Percentiles rank a stretch among this genome's conserved stretches.
Conservation (phyloP, 2,329 filamentous ascomycete species). For the Claviceps citrina region DNA sequence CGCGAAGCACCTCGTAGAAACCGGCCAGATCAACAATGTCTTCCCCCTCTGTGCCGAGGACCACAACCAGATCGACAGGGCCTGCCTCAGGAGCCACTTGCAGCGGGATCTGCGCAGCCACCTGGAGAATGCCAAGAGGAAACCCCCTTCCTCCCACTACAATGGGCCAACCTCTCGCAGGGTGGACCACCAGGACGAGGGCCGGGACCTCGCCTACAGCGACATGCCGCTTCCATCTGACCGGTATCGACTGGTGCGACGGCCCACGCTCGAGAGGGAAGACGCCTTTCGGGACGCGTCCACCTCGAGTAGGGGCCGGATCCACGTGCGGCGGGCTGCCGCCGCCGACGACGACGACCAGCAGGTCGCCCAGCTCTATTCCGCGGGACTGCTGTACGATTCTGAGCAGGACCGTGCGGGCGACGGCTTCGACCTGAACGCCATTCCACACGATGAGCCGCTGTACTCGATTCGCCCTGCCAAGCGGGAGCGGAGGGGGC, state of each 20-base stretch:
- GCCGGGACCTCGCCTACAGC: conserved; percentile 20
- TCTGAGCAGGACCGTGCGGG: conserved; percentile 17
- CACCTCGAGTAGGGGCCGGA: conserved; percentile 21
- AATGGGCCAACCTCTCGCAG: conserved; percentile 1
- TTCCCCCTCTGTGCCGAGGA: conserved; percentile 4
- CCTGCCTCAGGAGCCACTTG: conserved; percentile 7
- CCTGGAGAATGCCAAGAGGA: too few species aligned
- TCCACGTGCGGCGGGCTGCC: conserved; percentile 12
- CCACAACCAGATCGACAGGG: conserved; percentile 11
- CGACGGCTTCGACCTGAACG: conserved; percentile 23
- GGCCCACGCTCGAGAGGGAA: conserved; percentile 29
- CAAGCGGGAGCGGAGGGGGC: conserved; percentile 14
- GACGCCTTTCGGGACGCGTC: conserved; percentile 29
- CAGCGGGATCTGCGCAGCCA: conserved; percentile 5
- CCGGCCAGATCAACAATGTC: conserved; percentile 4
- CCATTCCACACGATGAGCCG: conserved; percentile 23
- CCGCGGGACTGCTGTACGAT: conserved; percentile 29
- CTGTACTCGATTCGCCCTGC: conserved; percentile 23
- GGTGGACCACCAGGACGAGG: conserved; percentile 16
- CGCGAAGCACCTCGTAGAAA: conserved; percentile 17
- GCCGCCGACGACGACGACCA: conserved; percentile 16
- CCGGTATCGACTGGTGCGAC: conserved; percentile 17
- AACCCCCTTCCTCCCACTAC: too few species aligned
- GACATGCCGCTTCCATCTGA: conserved; percentile 23
- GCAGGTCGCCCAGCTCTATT: conserved; percentile 27